Conservation (phyloP, 1,284 basidiomycete species). For the Ganoderma leucocontextum region DNA sequence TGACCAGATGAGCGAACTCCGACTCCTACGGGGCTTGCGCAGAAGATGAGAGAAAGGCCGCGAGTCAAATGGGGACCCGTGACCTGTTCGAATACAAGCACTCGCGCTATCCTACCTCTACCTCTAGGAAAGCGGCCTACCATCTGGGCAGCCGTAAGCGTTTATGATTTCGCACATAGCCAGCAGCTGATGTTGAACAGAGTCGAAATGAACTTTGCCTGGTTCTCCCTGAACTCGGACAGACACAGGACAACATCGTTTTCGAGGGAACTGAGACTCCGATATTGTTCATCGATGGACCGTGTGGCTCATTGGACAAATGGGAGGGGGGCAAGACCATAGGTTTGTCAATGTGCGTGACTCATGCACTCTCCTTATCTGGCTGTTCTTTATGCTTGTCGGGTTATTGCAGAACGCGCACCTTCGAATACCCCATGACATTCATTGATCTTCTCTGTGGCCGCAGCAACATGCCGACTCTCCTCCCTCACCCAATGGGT, state of each 20-base stretch:
- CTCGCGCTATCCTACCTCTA: background rate
- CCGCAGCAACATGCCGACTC: background rate
- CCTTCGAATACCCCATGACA: background rate
- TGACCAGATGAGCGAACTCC: background rate
- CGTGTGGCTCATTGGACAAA: constrained; percentile 16
- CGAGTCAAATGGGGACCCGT: background rate
- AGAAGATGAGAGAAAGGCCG: background rate
- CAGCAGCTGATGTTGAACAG: constrained; percentile 17
- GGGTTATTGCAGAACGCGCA: constrained; percentile 14
- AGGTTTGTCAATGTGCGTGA: constrained; percentile 29
- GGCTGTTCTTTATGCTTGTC: background rate
- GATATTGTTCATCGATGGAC: constrained; percentile 30
- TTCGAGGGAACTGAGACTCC: constrained; percentile 27
- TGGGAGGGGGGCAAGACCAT: constrained; percentile 33
- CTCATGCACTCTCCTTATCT: background rate
- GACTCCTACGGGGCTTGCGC: background rate
- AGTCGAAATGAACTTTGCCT: constrained; percentile 30
- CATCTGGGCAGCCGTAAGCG: constrained; percentile 6
- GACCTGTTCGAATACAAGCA: background rate
- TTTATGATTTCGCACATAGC: background rate
- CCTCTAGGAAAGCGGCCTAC: constrained; percentile 2
- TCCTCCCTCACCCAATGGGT: background rate
- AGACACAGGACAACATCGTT: constrained; percentile 22
- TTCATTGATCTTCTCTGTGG: background rate
- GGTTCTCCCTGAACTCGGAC: constrained; percentile 26